Evolutionary conservation across 768 basidiomycete species (phyloP).

Genomic region (Leccinum broughii): DNA sequence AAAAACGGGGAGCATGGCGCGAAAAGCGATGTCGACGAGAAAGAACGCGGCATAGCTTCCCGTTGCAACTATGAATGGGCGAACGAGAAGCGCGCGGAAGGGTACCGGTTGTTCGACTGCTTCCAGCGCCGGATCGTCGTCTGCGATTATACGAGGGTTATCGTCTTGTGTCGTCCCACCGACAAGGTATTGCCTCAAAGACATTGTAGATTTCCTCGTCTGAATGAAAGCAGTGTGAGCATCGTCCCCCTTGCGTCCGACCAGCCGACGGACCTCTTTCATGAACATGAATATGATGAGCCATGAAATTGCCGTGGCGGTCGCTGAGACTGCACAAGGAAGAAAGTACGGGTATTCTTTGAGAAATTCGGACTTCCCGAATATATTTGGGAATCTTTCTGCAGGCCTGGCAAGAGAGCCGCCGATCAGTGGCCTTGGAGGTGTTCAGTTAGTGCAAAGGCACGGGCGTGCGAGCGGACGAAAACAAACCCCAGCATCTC

Average conservation of each 20-base stretch:
- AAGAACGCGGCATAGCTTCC: slow-evolving; percentile 62
- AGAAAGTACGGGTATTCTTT: slow-evolving; percentile 72
- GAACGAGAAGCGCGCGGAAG: slow-evolving; percentile 49
- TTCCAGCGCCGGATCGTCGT: not conserved
- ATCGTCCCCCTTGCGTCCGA: not conserved
- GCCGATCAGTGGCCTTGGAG: slow-evolving; percentile 62
- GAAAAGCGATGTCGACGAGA: slow-evolving; percentile 62
- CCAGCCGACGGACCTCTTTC: slow-evolving; percentile 45
- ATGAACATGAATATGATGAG: slow-evolving; percentile 50
- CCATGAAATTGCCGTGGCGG: slow-evolving; percentile 52
- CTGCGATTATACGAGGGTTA: not conserved
- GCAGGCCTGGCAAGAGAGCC: slow-evolving; percentile 63
- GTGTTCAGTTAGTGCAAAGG: slow-evolving; percentile 5
- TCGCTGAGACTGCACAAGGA: slow-evolving; percentile 64
- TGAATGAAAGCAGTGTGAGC: slow-evolving; percentile 11
- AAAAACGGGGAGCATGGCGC: slow-evolving; percentile 41
- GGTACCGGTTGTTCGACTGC: slow-evolving; percentile 36
- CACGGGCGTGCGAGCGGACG: not conserved
- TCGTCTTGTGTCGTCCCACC: slow-evolving; percentile 4
- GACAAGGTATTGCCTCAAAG: slow-evolving; percentile 19
- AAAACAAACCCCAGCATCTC: slow-evolving; percentile 43
- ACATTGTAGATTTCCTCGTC: slow-evolving; percentile 18
- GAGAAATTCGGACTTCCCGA: slow-evolving; percentile 58
- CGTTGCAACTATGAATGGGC: slow-evolving; percentile 55
- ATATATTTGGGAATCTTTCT: slow-evolving; percentile 62